These are phyloP conservation scores for Pinus albicaulis DNA, from an alignment of 75 land plant species.

Conservation along the genomic window DNA sequence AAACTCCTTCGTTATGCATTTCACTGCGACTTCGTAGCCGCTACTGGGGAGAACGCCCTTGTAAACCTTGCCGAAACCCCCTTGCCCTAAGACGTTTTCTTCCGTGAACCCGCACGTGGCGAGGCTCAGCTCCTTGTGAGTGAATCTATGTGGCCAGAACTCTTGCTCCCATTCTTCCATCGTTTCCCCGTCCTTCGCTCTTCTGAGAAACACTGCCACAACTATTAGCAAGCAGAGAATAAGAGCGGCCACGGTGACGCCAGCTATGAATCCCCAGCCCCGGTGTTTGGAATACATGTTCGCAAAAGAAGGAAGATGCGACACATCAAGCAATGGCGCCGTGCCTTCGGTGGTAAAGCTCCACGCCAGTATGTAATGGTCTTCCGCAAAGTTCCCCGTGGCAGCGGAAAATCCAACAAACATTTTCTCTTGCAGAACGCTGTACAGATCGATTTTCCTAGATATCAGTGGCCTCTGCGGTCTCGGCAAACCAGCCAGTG, in stretches of 20 bases:
- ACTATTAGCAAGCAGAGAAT: background rate
- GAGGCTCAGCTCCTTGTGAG: slow-evolving; percentile 13
- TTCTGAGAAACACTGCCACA: background rate
- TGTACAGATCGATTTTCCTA: slow-evolving; percentile 27
- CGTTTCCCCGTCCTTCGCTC: slow-evolving; percentile 8
- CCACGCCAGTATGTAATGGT: slow-evolving; percentile 66
- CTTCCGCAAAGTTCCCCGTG: slow-evolving; percentile 30
- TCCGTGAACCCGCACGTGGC: slow-evolving; percentile 21
- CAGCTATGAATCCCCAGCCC: background rate
- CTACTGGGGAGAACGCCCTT: slow-evolving; percentile 10
- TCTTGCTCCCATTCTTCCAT: slow-evolving; percentile 24
- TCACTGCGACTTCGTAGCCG: slow-evolving; percentile 17
- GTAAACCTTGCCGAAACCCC: slow-evolving; percentile 30
- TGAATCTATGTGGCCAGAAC: slow-evolving; percentile 17
- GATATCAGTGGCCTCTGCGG: slow-evolving; percentile 43
- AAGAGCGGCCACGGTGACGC: background rate
- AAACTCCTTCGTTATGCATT: slow-evolving; percentile 20
- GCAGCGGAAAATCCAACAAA: slow-evolving; percentile 71
- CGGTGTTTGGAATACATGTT: background rate
- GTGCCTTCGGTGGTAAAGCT: slow-evolving; percentile 45
- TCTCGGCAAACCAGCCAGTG: background rate
- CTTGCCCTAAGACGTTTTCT: slow-evolving; percentile 11
- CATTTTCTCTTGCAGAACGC: slow-evolving; percentile 23
- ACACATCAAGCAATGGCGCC: slow-evolving; percentile 31
- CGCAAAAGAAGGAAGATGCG: slow-evolving; percentile 21